These are phyloP conservation scores for Suillus bovinus DNA, from an alignment of 768 basidiomycete species.

Conservation along the genomic window DNA sequence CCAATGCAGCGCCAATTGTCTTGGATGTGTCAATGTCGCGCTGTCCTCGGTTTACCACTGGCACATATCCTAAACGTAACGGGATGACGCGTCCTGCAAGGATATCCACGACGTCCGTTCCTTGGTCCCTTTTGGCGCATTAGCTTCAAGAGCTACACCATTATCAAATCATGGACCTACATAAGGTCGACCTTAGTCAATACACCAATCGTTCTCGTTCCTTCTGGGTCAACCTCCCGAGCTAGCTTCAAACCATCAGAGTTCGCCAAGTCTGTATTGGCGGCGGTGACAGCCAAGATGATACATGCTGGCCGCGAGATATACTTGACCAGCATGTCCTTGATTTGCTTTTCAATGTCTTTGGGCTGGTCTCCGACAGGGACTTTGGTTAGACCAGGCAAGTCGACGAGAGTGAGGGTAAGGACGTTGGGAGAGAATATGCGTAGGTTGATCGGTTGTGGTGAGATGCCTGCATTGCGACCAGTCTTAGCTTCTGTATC, in stretches of 20 bases:
- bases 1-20: slow-evolving; percentile 81
- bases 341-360: slow-evolving; percentile 97
- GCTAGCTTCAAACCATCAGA: slow-evolving; percentile 97
- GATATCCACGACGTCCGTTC: slow-evolving; percentile 98
- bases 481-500: slow-evolving; percentile 99
- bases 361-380: slow-evolving; percentile 96
- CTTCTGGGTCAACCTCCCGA: slow-evolving; percentile 96
- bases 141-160: slow-evolving; percentile 10
- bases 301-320: slow-evolving; percentile 96
- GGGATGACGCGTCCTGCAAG: slow-evolving; percentile 97
- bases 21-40: slow-evolving; percentile 93
- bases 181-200: slow-evolving; percentile 98
- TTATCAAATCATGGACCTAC: slow-evolving; percentile 48
- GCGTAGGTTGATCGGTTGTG: slow-evolving; percentile 94
- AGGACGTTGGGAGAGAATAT: slow-evolving; percentile 97
- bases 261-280: slow-evolving; percentile 97
- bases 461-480: slow-evolving; percentile 97
- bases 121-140: slow-evolving; percentile 71
- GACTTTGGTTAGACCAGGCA: slow-evolving; percentile 94
- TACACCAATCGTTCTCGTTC: slow-evolving; percentile 96
- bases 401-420: slow-evolving; percentile 95
- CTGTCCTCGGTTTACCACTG: slow-evolving; percentile 98
- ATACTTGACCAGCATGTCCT: slow-evolving; percentile 94
- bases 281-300: slow-evolving; percentile 93
- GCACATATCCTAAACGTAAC: slow-evolving; percentile 94